Evolutionary conservation across 2,329 filamentous ascomycete genomes (phyloP).

Genomic region (Aspergillaceae sp.): DNA sequence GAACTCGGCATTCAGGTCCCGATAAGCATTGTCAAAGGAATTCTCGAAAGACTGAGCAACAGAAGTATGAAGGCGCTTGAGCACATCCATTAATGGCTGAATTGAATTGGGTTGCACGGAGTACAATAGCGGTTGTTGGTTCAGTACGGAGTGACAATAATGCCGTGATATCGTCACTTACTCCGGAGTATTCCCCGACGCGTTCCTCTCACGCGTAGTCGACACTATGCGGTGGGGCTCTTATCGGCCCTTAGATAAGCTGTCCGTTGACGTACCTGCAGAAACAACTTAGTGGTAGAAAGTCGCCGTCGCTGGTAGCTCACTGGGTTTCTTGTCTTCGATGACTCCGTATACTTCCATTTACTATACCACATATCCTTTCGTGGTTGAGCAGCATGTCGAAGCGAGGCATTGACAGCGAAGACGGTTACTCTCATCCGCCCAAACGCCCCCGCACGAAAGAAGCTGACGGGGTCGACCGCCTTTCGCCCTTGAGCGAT

Average conservation of each 20-base stretch:
- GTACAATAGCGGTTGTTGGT: neutral
- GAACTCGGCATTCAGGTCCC: slow-evolving; percentile 16
- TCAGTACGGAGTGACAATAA: too few species aligned
- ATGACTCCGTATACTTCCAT: neutral
- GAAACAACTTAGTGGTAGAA: neutral
- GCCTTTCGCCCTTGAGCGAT: slow-evolving; percentile 67
- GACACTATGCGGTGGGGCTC: neutral
- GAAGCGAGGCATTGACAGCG: slow-evolving; percentile 21
- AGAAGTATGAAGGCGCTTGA: slow-evolving; percentile 23
- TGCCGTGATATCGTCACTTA: too few species aligned
- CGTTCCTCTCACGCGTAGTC: neutral
- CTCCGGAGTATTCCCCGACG: neutral
- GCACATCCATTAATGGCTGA: slow-evolving; percentile 20
- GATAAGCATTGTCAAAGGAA: slow-evolving; percentile 22
- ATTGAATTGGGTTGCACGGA: neutral
- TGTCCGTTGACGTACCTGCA: neutral
- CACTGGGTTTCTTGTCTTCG: too few species aligned
- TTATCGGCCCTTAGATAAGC: neutral
- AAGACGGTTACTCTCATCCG: slow-evolving; percentile 3
- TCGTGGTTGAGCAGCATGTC: slow-evolving; percentile 18
- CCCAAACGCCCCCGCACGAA: slow-evolving; percentile 39
- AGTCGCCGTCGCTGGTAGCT: neutral
- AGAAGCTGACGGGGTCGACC: slow-evolving; percentile 40
- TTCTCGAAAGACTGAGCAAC: slow-evolving; percentile 19
- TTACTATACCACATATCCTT: too few species aligned